Base-by-base conservation (phyloP, 805 yeast species). In the Monosporozyma aerobia region DNA sequence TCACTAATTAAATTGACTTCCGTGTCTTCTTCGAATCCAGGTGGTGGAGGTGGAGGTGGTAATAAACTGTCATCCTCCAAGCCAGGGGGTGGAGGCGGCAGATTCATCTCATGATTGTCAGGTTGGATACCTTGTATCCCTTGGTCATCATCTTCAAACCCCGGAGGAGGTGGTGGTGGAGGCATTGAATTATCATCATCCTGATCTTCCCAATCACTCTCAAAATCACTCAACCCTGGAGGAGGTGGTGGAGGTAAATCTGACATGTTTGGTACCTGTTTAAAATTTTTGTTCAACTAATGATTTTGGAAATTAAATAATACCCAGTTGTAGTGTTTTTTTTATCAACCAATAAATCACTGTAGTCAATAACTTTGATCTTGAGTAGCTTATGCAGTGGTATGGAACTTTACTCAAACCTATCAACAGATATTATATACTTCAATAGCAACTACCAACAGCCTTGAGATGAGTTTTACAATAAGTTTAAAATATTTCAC, bases 221-320 rank as follows among this genome's bases (percentile, higher is more conserved):
- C 49, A 33, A 16, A 23, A 14, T 49, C 72, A 69, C 29, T 66
- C 66, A 13, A 51, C 43, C 22, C 67, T 59, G 43, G 51, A 2
- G 67, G 63, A 16, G 71, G 69, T 11, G 74, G 74, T 11, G 72
- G 71, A 22, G 72, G 65, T 22, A 63, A 27, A 33, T 56, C 56
- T 5, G 50, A 43, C 55, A 55, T 55, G 40, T 35, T 27, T 47
- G 29, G 35, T 33, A 10, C 7, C 8, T 30, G 32, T 46, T 8
- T 45, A 14, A 39, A 8, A 40, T 19, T 16, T 35, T 7, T 14
- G 16, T 35, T 35, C 39, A 35, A 35, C 9, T 40, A 13, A 40
- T 3, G 4, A 40, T 5, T 19, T 40, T 19, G 11, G 27, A 40
- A 19, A 19, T 16, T 7, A 40, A 40, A 40, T 19, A 3, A 22